phyloP scores from a whole-genome alignment of 306 rosid genomes.

The Echinosophora koreensis region DNA sequence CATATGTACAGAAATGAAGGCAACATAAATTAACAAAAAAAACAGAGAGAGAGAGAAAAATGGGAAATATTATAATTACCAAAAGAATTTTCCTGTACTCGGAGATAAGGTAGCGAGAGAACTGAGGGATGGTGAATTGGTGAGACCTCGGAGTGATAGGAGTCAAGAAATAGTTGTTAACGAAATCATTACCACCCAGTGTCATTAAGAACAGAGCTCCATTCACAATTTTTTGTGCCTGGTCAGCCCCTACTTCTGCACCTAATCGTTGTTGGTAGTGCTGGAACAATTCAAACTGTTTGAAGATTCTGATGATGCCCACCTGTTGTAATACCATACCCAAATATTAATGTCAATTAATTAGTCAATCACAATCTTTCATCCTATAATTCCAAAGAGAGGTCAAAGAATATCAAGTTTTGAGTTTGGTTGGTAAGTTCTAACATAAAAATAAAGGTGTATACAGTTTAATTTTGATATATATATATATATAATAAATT shows the following conservation, averaged over 20 bases:
- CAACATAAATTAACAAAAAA: not conserved
- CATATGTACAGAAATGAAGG: not conserved
- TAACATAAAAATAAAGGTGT: too few species aligned
- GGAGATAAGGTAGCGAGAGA: conserved; percentile 52
- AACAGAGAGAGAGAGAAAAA: not conserved
- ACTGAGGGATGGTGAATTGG: conserved; percentile 57
- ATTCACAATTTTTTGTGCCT: conserved; percentile 50
- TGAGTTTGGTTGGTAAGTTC: not conserved
- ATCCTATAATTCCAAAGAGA: not conserved
- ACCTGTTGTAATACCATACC: conserved; percentile 33
- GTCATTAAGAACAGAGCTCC: conserved; percentile 58
- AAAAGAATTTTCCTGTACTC: conserved; percentile 58
- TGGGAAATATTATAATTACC: conserved; percentile 36
- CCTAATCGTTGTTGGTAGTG: conserved; percentile 54
- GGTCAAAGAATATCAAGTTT: not conserved
- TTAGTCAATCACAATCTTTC: not conserved
- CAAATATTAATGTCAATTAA: not conserved
- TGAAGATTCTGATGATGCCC: conserved; percentile 54
- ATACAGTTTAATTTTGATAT: too few species aligned
- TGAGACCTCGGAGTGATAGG: conserved; percentile 53
- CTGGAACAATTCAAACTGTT: conserved; percentile 52
- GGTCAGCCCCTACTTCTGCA: conserved; percentile 48
- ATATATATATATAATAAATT: too few species aligned
- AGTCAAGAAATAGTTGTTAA: conserved; percentile 61
- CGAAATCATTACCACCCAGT: conserved; percentile 68